Percentiles rank a stretch among this genome's conserved stretches.
These are phyloP conservation scores for Fremontodendron californicum DNA, from an alignment of 345 rosid species.

Conservation along the genomic window DNA sequence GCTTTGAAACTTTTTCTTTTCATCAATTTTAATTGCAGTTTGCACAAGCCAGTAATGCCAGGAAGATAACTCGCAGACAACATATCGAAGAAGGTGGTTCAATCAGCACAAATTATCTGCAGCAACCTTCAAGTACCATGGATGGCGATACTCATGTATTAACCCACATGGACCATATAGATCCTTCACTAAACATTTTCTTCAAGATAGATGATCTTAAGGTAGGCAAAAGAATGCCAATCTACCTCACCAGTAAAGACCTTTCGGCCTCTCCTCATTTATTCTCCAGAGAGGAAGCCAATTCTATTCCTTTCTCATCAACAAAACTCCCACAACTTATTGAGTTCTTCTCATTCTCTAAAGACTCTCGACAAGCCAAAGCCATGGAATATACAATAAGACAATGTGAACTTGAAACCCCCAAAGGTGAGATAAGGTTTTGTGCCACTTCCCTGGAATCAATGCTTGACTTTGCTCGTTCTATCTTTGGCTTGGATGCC, in stretches of 20 bases:
- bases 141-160: background rate
- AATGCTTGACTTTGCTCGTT: slow-evolving; percentile 49
- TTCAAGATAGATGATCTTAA: slow-evolving; percentile 47
- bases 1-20: background rate
- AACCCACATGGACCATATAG: slow-evolving; percentile 24
- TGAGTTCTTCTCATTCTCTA: slow-evolving; percentile 48
- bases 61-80: background rate
- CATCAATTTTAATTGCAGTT: background rate
- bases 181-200: slow-evolving; percentile 45
- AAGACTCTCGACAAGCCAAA: slow-evolving; percentile 57
- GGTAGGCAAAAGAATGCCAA: slow-evolving; percentile 33
- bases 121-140: background rate
- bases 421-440: slow-evolving; percentile 46
- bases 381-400: slow-evolving; percentile 55
- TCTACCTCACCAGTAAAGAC: slow-evolving; percentile 39
- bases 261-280: slow-evolving; percentile 41
- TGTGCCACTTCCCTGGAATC: slow-evolving; percentile 71
- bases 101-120: background rate
- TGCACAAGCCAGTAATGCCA: background rate
- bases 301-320: slow-evolving; percentile 56
- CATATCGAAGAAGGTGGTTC: background rate
- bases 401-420: slow-evolving; percentile 42
- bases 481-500: slow-evolving; percentile 35
- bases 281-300: slow-evolving; percentile 54
- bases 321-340: slow-evolving; percentile 47